Base-by-base conservation (phyloP, 805 yeast species). In the Candida ulmi region DNA sequence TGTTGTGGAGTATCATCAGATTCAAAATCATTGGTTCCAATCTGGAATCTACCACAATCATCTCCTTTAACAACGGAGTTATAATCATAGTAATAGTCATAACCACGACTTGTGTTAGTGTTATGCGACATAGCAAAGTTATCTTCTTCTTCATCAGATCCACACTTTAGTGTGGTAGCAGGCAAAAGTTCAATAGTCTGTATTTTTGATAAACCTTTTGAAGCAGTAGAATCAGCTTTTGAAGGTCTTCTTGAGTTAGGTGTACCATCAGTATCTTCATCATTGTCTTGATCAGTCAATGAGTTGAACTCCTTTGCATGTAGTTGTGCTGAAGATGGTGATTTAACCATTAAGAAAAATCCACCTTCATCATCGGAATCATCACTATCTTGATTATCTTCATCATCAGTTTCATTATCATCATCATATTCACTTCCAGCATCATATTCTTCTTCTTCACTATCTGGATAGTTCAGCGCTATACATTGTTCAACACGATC, bases 401-500 rank as follows among this genome's bases (percentile, higher is more conserved):
- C 53, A 19, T 50, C 60, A 15, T 54, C 57, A 18, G 54, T 5
- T 19, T 37, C 42, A 11, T 38, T 41, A 17, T 39, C 37, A 12
- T 42, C 36, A 35, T 39, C 26, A 15, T 54, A 60, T 21, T 57
- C 61, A 17, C 55, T 51, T 24, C 50, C 52, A n/a, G 45, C 47
- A 16, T 45, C 42, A 17, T 41, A 34, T n/a, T 49, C 51, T 12
- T 50, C 52, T 6, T 21, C 24, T 21, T 46, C 52, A 3, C 47
- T 35, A 16, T 45, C 51, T 16, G 53, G 56, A 17, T 46, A 43
- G 24, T 52, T 49, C 35, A 90, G 58, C 0, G 95, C 90, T 45
- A 86, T 80, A 61, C 99, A 93, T 61, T 93, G 99, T 59, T 88
- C 90, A 25, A 93, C 99, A 39, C 88, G 78, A 57, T 88, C 95